Base-by-base conservation (phyloP, 2,329 filamentous ascomycete genomes). In the Alternaria sp. region DNA sequence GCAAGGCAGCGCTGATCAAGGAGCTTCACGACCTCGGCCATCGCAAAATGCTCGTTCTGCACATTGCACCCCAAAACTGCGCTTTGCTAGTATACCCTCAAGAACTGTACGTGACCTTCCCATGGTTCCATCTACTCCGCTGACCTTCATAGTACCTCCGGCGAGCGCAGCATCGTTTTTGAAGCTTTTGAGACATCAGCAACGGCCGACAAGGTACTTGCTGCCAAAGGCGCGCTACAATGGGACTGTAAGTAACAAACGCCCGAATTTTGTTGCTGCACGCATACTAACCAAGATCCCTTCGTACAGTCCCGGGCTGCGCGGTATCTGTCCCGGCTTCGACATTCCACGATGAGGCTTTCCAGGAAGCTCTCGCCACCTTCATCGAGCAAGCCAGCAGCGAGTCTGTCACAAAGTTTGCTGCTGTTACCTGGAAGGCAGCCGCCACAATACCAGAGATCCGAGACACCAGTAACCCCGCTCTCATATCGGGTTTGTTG, bases 121-220 rank as follows among this genome's bases (percentile, higher is more conserved):
- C 11, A 31, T 3, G 2, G 36, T n/a, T 4, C 2, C 4, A 5
- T 26, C 21, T 13, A 5, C 26, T 7, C 9, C 13, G 34, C 52
- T 68, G 21, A 68, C 50, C 26, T 5, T n/a, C 29, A 4, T 33
- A 71, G 68, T 13, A 23, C 44, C 2, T n/a, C 42, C 10, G 58
- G 50, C 9, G 54, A 62, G 21, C 41, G 54, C 4, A 44, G 37
- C 21, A 61, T 83, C 64, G 17, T 86, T 55, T 84, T 89, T 45
- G 88, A 90, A 70, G 80, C 80, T 0, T 90, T 90, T 54, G 87
- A 90, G 68, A 79, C 83, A 0, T 87, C 86, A 0, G 78, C 88
- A 0, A 68, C 70, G 0, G 84, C 83, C 1, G 78, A 84, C 41
- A 74, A 80, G 13, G 83, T 88, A 0, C 77, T 89, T 2, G 79